phyloP scores from a whole-genome alignment of 2,329 filamentous ascomycete species.

The Podosphaera leucotricha region DNA sequence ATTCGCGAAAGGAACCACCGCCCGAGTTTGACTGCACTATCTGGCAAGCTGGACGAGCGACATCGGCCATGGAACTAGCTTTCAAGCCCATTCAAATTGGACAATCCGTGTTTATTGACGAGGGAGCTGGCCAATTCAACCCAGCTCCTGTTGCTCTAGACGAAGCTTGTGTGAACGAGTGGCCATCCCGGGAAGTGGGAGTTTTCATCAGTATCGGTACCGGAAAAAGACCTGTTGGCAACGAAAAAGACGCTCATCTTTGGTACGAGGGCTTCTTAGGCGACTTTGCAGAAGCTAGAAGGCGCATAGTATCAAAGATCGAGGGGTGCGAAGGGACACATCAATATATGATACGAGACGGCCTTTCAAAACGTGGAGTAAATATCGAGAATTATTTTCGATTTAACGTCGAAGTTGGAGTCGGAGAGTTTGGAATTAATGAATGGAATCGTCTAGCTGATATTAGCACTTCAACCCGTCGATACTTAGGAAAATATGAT shows the following conservation, averaged over 20 bases:
- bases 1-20: constrained; percentile 74
- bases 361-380: constrained; percentile 54
- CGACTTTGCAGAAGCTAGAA: constrained; percentile 74
- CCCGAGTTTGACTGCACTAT: constrained; percentile 88
- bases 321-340: constrained; percentile 88
- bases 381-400: constrained; percentile 82
- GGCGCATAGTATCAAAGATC: constrained; percentile 70
- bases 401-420: constrained; percentile 87
- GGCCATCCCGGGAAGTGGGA: constrained; percentile 79
- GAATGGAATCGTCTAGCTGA: constrained; percentile 89
- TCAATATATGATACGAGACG: constrained; percentile 58
- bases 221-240: constrained; percentile 50
- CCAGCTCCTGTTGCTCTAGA: constrained; percentile 67
- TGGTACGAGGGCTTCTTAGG: constrained; percentile 93
- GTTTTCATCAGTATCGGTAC: constrained; percentile 91
- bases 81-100: constrained; percentile 94
- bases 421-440: constrained; percentile 96
- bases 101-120: constrained; percentile 82
- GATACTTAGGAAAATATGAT: constrained; percentile 51
- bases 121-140: constrained; percentile 80
- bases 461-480: constrained; percentile 76
- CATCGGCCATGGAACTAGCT: constrained; percentile 67
- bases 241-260: constrained; percentile 45
- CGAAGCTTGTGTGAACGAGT: constrained; percentile 79
- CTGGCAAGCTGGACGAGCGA: constrained; percentile 94